phyloP scores from a whole-genome alignment of 805 yeast species.

The Wickerhamomyces kurtzmanii region DNA sequence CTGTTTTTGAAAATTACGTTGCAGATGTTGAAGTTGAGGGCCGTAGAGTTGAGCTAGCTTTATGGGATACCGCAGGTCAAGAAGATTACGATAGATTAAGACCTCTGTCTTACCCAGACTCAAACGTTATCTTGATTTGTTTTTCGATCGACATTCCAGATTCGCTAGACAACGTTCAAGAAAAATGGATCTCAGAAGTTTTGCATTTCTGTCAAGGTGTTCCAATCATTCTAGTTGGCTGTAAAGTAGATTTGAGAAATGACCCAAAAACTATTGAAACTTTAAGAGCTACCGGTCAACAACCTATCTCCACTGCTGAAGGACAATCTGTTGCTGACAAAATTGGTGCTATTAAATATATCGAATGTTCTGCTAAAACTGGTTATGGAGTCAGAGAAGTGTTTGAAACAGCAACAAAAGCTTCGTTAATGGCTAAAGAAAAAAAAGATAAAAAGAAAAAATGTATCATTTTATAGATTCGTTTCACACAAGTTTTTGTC shows the following conservation, averaged over 20 bases:
- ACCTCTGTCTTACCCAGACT: conserved; percentile 87
- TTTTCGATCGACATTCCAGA: conserved; percentile 88
- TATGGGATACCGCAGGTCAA: conserved; percentile 99
- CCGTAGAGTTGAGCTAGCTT: conserved; percentile 84
- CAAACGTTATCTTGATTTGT: conserved; percentile 86
- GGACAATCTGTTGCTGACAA: conserved; percentile 83
- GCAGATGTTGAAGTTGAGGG: conserved; percentile 93
- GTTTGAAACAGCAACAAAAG: conserved; percentile 87
- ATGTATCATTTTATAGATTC: conserved; percentile 57
- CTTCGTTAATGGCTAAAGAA: conserved; percentile 63
- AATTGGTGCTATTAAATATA: conserved; percentile 78
- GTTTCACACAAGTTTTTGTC: too few species aligned
- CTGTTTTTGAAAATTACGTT: conserved; percentile 95
- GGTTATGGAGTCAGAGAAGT: conserved; percentile 91
- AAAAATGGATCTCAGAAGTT: conserved; percentile 93
- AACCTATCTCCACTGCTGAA: conserved; percentile 74
- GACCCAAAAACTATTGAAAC: conserved; percentile 71
- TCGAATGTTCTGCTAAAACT: conserved; percentile 89
- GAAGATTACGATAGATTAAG: conserved; percentile 94
- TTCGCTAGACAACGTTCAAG: conserved; percentile 87
- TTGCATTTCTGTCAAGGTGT: conserved; percentile 91
- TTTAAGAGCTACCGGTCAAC: conserved; percentile 64
- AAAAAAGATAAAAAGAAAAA: conserved; percentile 33
- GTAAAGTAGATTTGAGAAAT: conserved; percentile 82
- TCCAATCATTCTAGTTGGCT: conserved; percentile 87